Conservation (phyloP, 169 alveolate species). For the Cardiosporidium cionae region DNA sequence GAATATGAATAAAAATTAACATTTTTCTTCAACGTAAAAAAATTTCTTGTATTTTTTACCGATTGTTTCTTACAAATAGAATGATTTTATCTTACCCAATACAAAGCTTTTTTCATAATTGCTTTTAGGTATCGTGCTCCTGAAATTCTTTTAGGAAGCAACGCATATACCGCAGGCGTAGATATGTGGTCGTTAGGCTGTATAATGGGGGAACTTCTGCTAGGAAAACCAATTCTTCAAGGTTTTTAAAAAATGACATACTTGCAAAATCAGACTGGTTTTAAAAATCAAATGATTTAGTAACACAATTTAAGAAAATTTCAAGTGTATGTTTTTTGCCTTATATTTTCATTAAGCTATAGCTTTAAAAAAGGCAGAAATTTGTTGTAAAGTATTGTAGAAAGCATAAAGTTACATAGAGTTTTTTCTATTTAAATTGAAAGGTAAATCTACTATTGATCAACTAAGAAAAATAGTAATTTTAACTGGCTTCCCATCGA, state of each 20-base stretch:
- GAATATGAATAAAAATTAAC: no score
- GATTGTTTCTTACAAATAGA: not conserved
- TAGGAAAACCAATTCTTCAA: constrained; percentile 94
- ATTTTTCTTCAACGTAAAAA: no score
- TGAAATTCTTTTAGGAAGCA: constrained; percentile 82
- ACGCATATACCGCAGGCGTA: constrained; percentile 93
- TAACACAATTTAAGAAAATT: not conserved
- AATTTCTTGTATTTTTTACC: no score
- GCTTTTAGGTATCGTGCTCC: constrained; percentile 94
- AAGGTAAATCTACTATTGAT: constrained; percentile 89
- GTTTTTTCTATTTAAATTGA: not conserved
- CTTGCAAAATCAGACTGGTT: not conserved
- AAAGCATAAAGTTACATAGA: not conserved
- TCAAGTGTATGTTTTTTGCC: not conserved
- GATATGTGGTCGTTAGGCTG: constrained; percentile 99
- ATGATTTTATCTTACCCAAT: not conserved
- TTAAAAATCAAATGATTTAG: not conserved
- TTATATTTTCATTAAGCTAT: no score
- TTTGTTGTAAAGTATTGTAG: not conserved
- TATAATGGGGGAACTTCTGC: constrained; percentile 89
- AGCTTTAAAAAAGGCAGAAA: no score
- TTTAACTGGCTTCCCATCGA: constrained; percentile 82
- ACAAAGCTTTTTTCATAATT: constrained; percentile 46
- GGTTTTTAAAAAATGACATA: constrained; percentile 61
- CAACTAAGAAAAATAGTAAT: constrained; percentile 85